Conservation (phyloP, 352 stramenopile species). For the Lagenidium giganteum region DNA sequence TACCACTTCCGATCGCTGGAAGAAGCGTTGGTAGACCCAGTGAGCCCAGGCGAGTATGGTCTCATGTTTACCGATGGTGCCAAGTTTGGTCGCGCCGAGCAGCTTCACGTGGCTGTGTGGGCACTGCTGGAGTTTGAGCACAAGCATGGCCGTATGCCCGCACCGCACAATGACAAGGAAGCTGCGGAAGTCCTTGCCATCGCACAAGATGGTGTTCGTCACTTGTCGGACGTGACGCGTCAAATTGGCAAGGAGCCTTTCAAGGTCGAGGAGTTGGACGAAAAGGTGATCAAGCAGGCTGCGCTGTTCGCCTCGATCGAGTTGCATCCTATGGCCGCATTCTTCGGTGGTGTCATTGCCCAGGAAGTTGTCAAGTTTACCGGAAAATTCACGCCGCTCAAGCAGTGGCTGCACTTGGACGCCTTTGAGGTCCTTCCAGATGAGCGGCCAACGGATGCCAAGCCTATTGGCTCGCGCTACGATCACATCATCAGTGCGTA, state of each 20-base stretch:
- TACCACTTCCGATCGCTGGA: constrained; percentile 75
- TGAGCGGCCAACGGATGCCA: constrained; percentile 40
- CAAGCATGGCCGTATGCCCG: constrained; percentile 52
- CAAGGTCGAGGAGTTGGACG: constrained; percentile 65
- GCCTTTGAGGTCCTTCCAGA: constrained; percentile 75
- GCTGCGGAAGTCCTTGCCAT: constrained; percentile 64
- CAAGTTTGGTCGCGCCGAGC: constrained; percentile 83
- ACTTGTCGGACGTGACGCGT: constrained; percentile 56
- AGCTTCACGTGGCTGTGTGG: constrained; percentile 75
- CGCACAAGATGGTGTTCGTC: constrained; percentile 57
- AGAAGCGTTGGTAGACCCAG: constrained; percentile 56
- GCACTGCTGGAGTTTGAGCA: constrained; percentile 78
- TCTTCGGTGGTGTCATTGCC: constrained; percentile 75
- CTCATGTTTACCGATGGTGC: constrained; percentile 85
- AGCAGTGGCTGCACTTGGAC: constrained; percentile 84
- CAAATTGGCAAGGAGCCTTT: constrained; percentile 42
- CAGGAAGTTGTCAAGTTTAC: constrained; percentile 89
- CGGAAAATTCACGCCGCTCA: constrained; percentile 80
- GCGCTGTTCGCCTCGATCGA: constrained; percentile 58
- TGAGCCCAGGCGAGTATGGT: constrained; percentile 64
- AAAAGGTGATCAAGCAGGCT: constrained; percentile 52
- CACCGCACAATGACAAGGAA: constrained; percentile 57
- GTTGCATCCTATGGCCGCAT: constrained; percentile 76
- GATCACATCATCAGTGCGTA: constrained; percentile 76
- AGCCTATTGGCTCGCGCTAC: constrained; percentile 64